Evolutionary conservation across 2,329 filamentous ascomycete genomes (phyloP), one percentile per base, ranked within the genome.

Genomic region (Fusarium metavorans): DNA sequence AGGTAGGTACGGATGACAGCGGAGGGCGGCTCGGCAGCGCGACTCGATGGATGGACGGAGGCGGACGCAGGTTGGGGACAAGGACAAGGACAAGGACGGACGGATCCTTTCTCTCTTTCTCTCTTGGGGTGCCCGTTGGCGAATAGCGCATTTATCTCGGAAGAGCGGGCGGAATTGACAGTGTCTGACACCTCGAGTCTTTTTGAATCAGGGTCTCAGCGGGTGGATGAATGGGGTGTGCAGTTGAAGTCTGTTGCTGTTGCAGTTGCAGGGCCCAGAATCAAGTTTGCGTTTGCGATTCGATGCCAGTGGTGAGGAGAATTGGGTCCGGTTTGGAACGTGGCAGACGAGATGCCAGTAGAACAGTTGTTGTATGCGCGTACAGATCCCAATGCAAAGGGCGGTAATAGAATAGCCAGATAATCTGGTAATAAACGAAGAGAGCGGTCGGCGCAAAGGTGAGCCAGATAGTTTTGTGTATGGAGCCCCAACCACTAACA

Each of bases 381-480:
- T 30, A 25, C 45, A 6, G 41, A 32, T 32, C 30, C 30, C 30
- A 32, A 32, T 32, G 30, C 30, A 32, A 43, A 50, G 16, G 45
- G 45, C 45, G 23, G 45, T 50, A 56, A 34, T 50, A 56, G n/a
- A 56, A 34, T 50, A 56, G n/a, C 50, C 50, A 50, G 27, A 25
- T 32, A 48, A 41, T 45, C 41, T 45, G 41, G 23, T 27, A 50
- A 23, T 50, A 50, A 50, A 50, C 45, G 45, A 50, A 61, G 48
- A 61, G 30, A 68, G 52, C 45, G 37, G 54, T 72, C 64, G 68
- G 72, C 71, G 64, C 71, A 74, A 74, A 66, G 39, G 69, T 74
- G 72, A 74, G 72, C 57, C 71, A 57, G 67, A 74, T 59, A 52
- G n/a, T 23, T 14, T 23, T 14, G n/a, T 20, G 35, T 37, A 37